Evolutionary conservation across 2,329 filamentous ascomycete species (phyloP).

Genomic region (Elsinoe necatrix): DNA sequence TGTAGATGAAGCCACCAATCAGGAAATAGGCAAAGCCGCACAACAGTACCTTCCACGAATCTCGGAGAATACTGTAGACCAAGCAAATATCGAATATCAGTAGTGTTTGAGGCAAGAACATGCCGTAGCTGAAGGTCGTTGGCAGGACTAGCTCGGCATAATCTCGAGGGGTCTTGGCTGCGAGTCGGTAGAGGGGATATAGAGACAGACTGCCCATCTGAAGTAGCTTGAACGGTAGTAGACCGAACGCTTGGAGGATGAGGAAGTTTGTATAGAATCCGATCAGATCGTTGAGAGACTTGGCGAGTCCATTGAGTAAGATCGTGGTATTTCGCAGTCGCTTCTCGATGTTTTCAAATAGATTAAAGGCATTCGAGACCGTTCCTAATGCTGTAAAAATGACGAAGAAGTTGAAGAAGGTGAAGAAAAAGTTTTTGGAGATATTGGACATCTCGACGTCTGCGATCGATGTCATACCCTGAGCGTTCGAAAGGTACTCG

Average conservation of each 20-base stretch:
- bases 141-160: constrained; percentile 74
- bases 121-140: constrained; percentile 87
- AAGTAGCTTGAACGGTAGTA: constrained; percentile 85
- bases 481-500: constrained; percentile 79
- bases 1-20: constrained; percentile 82
- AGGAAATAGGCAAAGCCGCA: constrained; percentile 76
- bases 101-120: constrained; percentile 86
- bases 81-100: constrained; percentile 92
- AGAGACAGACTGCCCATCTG: constrained; percentile 79
- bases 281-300: constrained; percentile 63
- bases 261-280: constrained; percentile 92
- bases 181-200: constrained; percentile 70
- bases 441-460: constrained; percentile 92
- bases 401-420: constrained; percentile 97
- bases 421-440: constrained; percentile 99
- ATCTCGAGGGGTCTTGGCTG: constrained; percentile 81
- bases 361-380: constrained; percentile 62
- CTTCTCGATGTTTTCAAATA: constrained; percentile 57
- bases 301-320: constrained; percentile 67
- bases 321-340: constrained; percentile 69
- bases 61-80: constrained; percentile 80
- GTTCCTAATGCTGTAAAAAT: constrained; percentile 85
- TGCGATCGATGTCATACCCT: constrained; percentile 91
- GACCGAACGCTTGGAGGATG: constrained; percentile 82
- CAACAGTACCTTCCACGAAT: constrained; percentile 71